phyloP scores from a whole-genome alignment of 768 basidiomycete genomes.

The Phanerochaete sordida region DNA sequence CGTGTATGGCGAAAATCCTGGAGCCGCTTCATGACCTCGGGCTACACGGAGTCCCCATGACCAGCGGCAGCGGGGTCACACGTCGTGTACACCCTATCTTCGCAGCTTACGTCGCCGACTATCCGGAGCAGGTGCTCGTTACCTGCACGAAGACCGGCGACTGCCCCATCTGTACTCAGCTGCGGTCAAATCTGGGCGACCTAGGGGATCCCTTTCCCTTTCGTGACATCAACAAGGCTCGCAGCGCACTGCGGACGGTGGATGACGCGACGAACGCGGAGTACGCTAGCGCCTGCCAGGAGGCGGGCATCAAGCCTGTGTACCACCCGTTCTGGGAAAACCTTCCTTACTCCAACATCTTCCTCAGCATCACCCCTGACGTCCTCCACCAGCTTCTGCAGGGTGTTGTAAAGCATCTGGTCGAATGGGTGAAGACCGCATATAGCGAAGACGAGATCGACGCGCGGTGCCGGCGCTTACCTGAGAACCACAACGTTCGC shows the following conservation, averaged over 20 bases:
- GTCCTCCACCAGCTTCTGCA: conserved; percentile 28
- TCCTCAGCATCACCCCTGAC: conserved; percentile 22
- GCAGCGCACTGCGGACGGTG: not conserved
- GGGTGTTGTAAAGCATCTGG: conserved; percentile 31
- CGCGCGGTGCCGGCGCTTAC: conserved; percentile 28
- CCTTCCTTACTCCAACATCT: conserved; percentile 23
- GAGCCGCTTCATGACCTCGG: conserved; percentile 8
- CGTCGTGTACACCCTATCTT: conserved; percentile 20
- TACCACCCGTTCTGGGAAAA: conserved; percentile 23
- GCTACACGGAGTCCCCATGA: conserved; percentile 13
- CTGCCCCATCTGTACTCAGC: not conserved
- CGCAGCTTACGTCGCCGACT: conserved; percentile 12
- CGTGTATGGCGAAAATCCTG: conserved; percentile 3
- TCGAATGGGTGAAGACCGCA: conserved; percentile 26
- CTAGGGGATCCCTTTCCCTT: not conserved
- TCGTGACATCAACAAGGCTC: not conserved
- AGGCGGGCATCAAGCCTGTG: conserved; percentile 17
- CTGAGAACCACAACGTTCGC: conserved; percentile 32
- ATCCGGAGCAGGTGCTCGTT: conserved; percentile 6
- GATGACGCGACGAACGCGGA: not conserved
- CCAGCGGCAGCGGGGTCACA: conserved; percentile 15
- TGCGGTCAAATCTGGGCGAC: not conserved
- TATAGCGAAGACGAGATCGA: conserved; percentile 33
- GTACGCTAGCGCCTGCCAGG: conserved; percentile 1
- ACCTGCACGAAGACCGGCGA: not conserved